phyloP scores from a whole-genome alignment of 1,284 basidiomycete species.

The Neotropicomus parvogracilis region DNA sequence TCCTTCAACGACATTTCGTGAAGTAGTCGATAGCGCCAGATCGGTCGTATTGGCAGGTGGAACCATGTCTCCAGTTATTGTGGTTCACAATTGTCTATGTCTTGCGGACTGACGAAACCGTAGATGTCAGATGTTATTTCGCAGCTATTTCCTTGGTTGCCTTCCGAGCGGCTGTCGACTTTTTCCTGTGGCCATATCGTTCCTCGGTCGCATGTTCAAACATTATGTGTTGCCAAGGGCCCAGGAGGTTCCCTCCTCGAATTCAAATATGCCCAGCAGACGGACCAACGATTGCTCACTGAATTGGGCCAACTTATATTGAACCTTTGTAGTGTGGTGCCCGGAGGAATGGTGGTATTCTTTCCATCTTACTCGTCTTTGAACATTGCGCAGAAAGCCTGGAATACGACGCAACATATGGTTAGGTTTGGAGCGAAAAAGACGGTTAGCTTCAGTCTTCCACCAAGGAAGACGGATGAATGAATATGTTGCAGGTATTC shows the following conservation, averaged over 20 bases:
- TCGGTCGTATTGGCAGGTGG: slow-evolving; percentile 90
- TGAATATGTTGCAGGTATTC: slow-evolving; percentile 59
- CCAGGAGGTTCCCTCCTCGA: slow-evolving; percentile 75
- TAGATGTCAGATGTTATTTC: slow-evolving; percentile 86
- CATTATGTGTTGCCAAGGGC: slow-evolving; percentile 75
- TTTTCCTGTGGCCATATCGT: slow-evolving; percentile 96
- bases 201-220: slow-evolving; percentile 74
- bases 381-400: slow-evolving; percentile 61
- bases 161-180: slow-evolving; percentile 60
- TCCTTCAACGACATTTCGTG: slow-evolving; percentile 82
- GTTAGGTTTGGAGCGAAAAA: slow-evolving; percentile 71
- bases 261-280: slow-evolving; percentile 80
- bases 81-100: slow-evolving; percentile 12
- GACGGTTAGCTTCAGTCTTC: slow-evolving; percentile 38
- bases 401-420: slow-evolving; percentile 63
- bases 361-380: slow-evolving; percentile 91
- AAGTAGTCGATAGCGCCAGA: slow-evolving; percentile 76
- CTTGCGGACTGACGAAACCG: slow-evolving; percentile 9
- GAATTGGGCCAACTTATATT: slow-evolving; percentile 84
- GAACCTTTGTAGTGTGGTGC: slow-evolving; percentile 77
- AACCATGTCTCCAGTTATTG: slow-evolving; percentile 89
- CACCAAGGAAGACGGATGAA: background rate
- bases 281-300: slow-evolving; percentile 65
- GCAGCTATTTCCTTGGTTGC: slow-evolving; percentile 77
- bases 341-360: slow-evolving; percentile 90